Base-by-base conservation (phyloP, 2,329 filamentous ascomycete species). In the Hypoxylon sp. region DNA sequence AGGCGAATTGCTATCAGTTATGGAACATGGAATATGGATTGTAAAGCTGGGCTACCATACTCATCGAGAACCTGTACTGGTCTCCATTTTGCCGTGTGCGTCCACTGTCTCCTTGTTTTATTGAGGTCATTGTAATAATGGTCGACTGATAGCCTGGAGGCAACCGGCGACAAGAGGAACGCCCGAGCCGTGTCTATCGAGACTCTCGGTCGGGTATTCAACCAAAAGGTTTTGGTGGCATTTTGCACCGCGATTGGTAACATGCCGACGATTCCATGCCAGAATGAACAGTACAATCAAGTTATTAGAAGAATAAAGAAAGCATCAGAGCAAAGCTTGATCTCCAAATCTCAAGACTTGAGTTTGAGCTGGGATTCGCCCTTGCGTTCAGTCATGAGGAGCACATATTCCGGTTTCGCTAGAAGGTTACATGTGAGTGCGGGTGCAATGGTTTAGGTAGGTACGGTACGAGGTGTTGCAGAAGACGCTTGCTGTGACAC, bases 41-140 rank as follows among this genome's bases (percentile, higher is more conserved):
- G 39, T 26, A 50, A 46, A 42, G n/a, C 14, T 63, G 39, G 62
- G 60, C 22, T 19, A 42, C 48, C 86, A 73, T 81, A 91, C 89
- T 91, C 88, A 77, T 91, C 89, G 14, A 91, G 80, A 24, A 89
- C 86, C 65, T 88, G 88, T 55, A 89, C 86, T 3, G 89, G 88
- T 66, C 89, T 84, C 89, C 88, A 91, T 79, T 85, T 83, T 33
- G 82, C 74, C 5, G 76, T 75, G 73, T 75, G 77, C 65, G 70
- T 77, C 76, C 71, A 75, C 67, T 76, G 72, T 46, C 64, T 69
- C 54, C 70, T 51, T 37, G 17, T 29, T 46, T n/a, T 39, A 22
- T 22, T 55, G 47, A 55, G 70, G 68, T 76, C 75, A 17, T 29
- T 26, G 35, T 26, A 35, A 11, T 33, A 46, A 11, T 67, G 26